These are phyloP conservation scores for Cystofilobasidium capitatum DNA, from an alignment of 768 basidiomycete genomes.

Conservation along the genomic window DNA sequence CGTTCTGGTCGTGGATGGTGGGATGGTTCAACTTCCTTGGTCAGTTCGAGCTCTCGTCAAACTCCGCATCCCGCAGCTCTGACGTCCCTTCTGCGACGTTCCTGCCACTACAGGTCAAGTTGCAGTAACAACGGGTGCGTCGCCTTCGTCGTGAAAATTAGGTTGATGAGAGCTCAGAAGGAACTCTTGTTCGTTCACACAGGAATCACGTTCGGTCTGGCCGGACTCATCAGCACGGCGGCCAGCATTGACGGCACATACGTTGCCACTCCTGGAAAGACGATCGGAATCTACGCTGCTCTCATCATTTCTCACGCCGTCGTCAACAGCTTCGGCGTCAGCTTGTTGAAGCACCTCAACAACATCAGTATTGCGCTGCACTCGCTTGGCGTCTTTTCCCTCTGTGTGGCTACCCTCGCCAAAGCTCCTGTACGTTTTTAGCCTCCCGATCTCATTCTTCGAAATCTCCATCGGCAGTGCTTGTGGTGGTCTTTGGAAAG, in stretches of 20 bases:
- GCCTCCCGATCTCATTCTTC: no score
- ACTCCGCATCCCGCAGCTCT: neutral
- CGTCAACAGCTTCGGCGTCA: conserved; percentile 61
- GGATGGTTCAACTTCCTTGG: conserved; percentile 41
- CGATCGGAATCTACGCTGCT: conserved; percentile 60
- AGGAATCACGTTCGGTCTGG: conserved; percentile 45
- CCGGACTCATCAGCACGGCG: conserved; percentile 53
- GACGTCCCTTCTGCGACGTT: neutral
- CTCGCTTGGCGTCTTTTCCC: conserved; percentile 55
- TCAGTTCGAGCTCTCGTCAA: no score
- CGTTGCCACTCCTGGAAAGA: conserved; percentile 51
- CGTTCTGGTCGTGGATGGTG: conserved; percentile 64
- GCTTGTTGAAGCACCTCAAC: conserved; percentile 56
- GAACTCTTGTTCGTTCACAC: conserved; percentile 14
- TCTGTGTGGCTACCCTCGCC: conserved; percentile 55
- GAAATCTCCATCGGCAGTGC: no score
- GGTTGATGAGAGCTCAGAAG: conserved; percentile 37
- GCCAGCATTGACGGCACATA: conserved; percentile 54
- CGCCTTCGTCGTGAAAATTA: conserved; percentile 46
- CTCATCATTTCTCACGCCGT: conserved; percentile 58
- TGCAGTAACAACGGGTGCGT: conserved; percentile 64
- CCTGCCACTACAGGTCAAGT: no score
- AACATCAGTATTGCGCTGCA: conserved; percentile 63
- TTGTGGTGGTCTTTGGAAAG: no score
- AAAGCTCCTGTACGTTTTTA: no score